Evolutionary conservation across 225 moss, liverwort and hornwort genomes (phyloP).

Genomic region (Sphagnum tenellum): DNA sequence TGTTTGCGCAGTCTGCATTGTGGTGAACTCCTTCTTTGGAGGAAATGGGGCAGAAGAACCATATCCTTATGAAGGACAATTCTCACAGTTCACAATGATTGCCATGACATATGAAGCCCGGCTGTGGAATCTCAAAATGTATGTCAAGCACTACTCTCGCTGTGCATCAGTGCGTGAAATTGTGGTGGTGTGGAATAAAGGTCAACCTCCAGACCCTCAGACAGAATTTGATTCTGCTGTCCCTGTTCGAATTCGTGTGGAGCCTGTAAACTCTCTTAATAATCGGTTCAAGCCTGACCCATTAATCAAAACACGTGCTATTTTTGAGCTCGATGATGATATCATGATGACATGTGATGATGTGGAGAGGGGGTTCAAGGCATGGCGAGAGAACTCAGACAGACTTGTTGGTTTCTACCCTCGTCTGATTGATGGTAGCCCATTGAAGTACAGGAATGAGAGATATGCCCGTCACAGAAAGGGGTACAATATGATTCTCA

Average conservation of each 20-base stretch:
- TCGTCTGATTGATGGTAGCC: constrained; percentile 54
- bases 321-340: constrained; percentile 92
- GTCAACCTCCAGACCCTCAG: constrained; percentile 55
- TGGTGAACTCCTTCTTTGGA: constrained; percentile 64
- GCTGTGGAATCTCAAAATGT: constrained; percentile 91
- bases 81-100: constrained; percentile 87
- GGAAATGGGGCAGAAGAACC: constrained; percentile 82
- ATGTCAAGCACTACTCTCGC: constrained; percentile 83
- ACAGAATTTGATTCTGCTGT: constrained; percentile 82
- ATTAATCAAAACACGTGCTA: constrained; percentile 62
- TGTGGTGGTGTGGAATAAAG: constrained; percentile 92
- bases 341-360: constrained; percentile 98
- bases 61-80: constrained; percentile 54
- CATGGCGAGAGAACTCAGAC: constrained; percentile 75
- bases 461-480: constrained; percentile 48
- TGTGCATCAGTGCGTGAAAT: constrained; percentile 92
- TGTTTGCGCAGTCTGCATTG: constrained; percentile 40
- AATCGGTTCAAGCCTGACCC: constrained; percentile 74
- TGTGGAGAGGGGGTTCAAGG: constrained; percentile 81
- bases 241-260: constrained; percentile 78
- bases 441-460: constrained; percentile 75
- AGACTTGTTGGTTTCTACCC: constrained; percentile 89
- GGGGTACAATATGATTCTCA: constrained; percentile 85
- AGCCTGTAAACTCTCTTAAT: constrained; percentile 73
- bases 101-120: constrained; percentile 92